Conservation (phyloP, 371 early-diverging fungal genomes). For the Syncephalastrum sp. region DNA sequence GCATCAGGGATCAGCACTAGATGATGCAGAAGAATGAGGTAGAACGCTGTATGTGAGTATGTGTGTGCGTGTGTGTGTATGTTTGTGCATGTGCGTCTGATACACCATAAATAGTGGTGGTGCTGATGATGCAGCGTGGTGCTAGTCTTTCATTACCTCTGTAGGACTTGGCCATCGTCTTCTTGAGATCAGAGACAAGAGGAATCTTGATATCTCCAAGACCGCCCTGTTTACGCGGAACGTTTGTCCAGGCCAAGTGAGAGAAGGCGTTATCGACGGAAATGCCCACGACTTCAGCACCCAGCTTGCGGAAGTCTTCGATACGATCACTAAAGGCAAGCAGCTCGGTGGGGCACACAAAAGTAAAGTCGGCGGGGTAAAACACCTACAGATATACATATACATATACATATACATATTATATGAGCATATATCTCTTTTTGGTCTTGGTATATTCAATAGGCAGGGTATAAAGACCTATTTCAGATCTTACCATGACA, state of each 20-base stretch:
- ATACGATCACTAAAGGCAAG: slow-evolving; percentile 61
- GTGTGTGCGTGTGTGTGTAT: slow-evolving; percentile 3
- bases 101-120: no score
- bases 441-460: not conserved
- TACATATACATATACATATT: no score
- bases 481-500: slow-evolving; percentile 31
- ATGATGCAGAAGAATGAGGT: not conserved
- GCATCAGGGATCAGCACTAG: slow-evolving; percentile 67
- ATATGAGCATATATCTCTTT: no score
- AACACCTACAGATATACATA: slow-evolving; percentile 11
- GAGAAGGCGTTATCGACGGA: slow-evolving; percentile 71
- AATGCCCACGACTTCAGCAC: slow-evolving; percentile 77
- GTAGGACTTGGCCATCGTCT: slow-evolving; percentile 81
- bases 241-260: slow-evolving; percentile 59
- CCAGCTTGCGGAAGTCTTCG: slow-evolving; percentile 64
- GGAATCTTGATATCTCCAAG: slow-evolving; percentile 85
- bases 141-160: slow-evolving; percentile 48
- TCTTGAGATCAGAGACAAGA: slow-evolving; percentile 79
- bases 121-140: no score
- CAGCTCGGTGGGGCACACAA: slow-evolving; percentile 72
- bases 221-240: slow-evolving; percentile 78
- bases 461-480: not conserved
- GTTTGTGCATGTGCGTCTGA: no score
- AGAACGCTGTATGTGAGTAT: slow-evolving; percentile 7
- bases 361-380: slow-evolving; percentile 49